A percentile compares a stretch with the other conserved stretches of the same genome.
Conservation (phyloP, 257 asterid genomes). For the Thymus mandschuricus region DNA sequence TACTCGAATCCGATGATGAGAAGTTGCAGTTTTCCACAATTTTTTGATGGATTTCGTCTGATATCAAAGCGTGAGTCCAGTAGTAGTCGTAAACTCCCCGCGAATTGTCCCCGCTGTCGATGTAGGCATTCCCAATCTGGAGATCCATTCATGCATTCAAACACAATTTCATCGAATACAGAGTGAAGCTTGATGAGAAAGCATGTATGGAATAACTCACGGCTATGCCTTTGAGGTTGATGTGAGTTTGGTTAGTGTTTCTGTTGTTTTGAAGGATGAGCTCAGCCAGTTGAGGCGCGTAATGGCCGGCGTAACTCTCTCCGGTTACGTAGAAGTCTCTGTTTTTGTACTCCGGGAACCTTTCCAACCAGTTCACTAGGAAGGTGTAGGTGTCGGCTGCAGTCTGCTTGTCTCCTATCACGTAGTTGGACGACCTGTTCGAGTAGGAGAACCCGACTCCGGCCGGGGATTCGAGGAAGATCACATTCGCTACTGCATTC, state of each 20-base stretch:
- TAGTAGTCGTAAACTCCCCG: constrained; percentile 45
- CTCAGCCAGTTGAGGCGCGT: constrained; percentile 68
- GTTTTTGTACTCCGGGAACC: constrained; percentile 67
- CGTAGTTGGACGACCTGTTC: constrained; percentile 56
- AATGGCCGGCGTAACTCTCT: constrained; percentile 78
- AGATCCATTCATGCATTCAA: no score
- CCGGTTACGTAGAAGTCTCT: constrained; percentile 58
- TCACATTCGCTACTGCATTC: constrained; percentile 63
- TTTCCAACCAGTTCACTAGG: constrained; percentile 67
- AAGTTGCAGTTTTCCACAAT: constrained; percentile 51
- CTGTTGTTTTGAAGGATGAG: constrained; percentile 54
- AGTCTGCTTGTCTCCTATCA: constrained; percentile 51
- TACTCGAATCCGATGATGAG: constrained; percentile 3
- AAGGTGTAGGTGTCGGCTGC: constrained; percentile 61
- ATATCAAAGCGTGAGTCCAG: constrained; percentile 64
- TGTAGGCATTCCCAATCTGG: constrained; percentile 65
- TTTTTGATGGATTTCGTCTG: constrained; percentile 57
- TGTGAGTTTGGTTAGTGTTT: constrained; percentile 46
- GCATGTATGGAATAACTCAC: constrained; percentile 37
- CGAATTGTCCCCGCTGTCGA: constrained; percentile 37
- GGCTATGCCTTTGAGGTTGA: constrained; percentile 63
- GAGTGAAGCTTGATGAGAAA: no score
- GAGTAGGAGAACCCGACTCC: constrained; percentile 82
- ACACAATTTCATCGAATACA: no score
- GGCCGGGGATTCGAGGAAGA: constrained; percentile 74